phyloP scores from a whole-genome alignment of 768 basidiomycete species.

The Trametes gibbosa region DNA sequence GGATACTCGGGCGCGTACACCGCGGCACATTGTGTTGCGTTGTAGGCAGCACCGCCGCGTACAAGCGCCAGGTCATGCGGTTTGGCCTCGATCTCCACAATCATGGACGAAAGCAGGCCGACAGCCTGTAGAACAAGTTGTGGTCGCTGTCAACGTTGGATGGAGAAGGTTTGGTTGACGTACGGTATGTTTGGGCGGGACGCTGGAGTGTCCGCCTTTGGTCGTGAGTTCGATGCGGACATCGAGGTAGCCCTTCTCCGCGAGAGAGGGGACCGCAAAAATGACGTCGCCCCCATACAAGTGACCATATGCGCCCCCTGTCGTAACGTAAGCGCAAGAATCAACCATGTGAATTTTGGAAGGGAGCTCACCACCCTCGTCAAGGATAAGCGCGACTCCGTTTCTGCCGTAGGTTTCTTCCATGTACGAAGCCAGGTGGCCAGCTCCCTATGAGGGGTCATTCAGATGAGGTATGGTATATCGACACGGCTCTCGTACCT shows the following conservation, averaged over 20 bases:
- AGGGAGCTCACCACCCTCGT: conserved; percentile 71
- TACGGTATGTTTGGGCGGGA: conserved; percentile 83
- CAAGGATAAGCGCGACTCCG: conserved; percentile 75
- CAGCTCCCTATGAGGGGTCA: conserved; percentile 48
- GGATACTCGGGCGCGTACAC: conserved; percentile 58
- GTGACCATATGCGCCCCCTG: conserved; percentile 43
- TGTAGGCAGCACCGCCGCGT: conserved; percentile 50
- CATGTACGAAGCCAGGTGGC: conserved; percentile 45
- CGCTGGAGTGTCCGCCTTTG: conserved; percentile 82
- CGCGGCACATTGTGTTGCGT: conserved; percentile 58
- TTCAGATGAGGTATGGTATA: conserved; percentile 19
- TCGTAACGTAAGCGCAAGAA: conserved; percentile 20
- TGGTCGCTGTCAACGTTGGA: background rate
- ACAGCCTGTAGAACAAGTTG: conserved; percentile 4
- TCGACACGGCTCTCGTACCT: conserved; percentile 31
- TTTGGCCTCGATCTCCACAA: conserved; percentile 67
- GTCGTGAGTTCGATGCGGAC: conserved; percentile 60
- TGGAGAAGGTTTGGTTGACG: conserved; percentile 12
- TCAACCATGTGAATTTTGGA: background rate
- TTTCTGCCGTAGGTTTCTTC: conserved; percentile 63
- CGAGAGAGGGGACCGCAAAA: conserved; percentile 61
- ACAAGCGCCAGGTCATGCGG: conserved; percentile 53
- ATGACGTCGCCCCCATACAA: conserved; percentile 45
- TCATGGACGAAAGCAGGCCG: conserved; percentile 66
- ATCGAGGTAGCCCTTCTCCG: conserved; percentile 73